phyloP scores from a whole-genome alignment of 257 asterid genomes.

The Paraleonurus japonicus region DNA sequence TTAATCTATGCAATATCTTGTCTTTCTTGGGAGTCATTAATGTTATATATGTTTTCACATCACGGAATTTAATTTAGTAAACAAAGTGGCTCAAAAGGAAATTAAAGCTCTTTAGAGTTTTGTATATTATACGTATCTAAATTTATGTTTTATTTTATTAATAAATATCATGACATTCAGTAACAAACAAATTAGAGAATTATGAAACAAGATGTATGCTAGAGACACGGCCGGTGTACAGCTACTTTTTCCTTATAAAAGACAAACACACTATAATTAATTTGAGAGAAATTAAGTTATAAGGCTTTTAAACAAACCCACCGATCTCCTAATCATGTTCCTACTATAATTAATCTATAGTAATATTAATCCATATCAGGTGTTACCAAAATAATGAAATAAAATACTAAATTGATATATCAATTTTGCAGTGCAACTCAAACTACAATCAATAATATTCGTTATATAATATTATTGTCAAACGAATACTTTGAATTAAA shows the following conservation, averaged over 20 bases:
- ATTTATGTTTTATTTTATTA: neutral
- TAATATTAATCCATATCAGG: neutral
- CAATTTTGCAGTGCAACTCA: no score
- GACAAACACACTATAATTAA: conserved; percentile 3
- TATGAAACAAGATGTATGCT: neutral
- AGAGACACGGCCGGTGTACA: conserved; percentile 6
- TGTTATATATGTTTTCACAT: neutral
- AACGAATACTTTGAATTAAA: no score
- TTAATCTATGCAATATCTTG: neutral
- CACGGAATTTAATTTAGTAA: neutral
- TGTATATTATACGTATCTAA: neutral
- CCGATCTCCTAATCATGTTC: no score
- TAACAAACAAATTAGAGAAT: neutral
- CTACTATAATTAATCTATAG: no score
- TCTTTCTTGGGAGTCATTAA: neutral
- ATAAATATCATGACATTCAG: neutral
- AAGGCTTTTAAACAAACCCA: no score
- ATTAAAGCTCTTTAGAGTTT: neutral
- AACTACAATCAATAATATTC: no score
- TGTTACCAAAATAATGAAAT: neutral
- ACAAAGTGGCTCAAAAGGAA: neutral
- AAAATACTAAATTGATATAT: no score
- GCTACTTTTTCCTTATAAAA: neutral
- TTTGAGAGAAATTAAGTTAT: neutral
- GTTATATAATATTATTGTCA: no score